These are phyloP conservation scores for Phytopythium cucurbitacearum DNA, from an alignment of 352 stramenopile species.

Conservation along the genomic window DNA sequence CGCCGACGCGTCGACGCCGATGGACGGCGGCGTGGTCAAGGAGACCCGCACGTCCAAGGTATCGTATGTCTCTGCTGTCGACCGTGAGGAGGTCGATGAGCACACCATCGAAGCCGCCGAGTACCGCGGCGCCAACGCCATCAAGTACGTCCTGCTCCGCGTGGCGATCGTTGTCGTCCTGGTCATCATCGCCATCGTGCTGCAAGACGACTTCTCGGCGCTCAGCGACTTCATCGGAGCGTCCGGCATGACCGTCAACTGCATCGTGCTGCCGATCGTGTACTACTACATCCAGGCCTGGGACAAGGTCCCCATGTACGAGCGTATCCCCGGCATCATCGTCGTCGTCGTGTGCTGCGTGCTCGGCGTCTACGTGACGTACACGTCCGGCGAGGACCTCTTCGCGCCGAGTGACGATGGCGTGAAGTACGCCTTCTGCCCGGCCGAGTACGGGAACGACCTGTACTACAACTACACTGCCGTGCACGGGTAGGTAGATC, in stretches of 20 bases:
- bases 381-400: constrained; percentile 23
- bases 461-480: constrained; percentile 43
- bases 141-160: constrained; percentile 37
- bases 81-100: constrained; percentile 16
- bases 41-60: constrained; percentile 11
- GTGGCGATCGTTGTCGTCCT: constrained; percentile 26
- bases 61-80: constrained; percentile 14
- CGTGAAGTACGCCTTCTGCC: constrained; percentile 26
- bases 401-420: constrained; percentile 18
- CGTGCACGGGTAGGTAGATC: constrained; percentile 7
- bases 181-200: constrained; percentile 28
- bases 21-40: constrained; percentile 9
- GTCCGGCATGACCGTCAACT: constrained; percentile 39
- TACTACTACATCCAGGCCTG: constrained; percentile 36
- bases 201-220: constrained; percentile 45
- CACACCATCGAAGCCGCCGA: constrained; percentile 15
- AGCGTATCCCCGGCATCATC: constrained; percentile 15
- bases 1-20: constrained; percentile 11
- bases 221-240: constrained; percentile 34
- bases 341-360: constrained; percentile 22
- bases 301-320: constrained; percentile 17
- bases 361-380: constrained; percentile 30
- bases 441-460: constrained; percentile 21
- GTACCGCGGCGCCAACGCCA: constrained; percentile 26
- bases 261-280: constrained; percentile 39